These are phyloP conservation scores for Pelargonium citronellum DNA, from an alignment of 441 rosid species.

Conservation along the genomic window DNA sequence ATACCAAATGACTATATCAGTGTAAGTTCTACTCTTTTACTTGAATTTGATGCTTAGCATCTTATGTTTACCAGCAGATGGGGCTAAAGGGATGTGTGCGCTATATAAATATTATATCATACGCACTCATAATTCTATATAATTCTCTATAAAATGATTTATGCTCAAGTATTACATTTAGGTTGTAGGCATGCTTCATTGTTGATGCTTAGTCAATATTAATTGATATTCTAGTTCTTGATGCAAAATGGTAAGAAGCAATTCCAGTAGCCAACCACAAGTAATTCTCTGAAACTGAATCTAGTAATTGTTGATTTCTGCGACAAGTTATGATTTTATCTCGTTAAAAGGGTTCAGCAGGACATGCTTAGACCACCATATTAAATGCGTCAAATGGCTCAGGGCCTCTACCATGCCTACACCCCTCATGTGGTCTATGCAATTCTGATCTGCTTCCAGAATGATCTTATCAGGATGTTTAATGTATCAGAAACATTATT, in stretches of 20 bases:
- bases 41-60: neutral
- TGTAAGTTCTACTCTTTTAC: constrained; percentile 32
- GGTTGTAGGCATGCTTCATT: too few species aligned
- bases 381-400: neutral
- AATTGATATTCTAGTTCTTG: too few species aligned
- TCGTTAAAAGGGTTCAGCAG: neutral
- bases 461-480: too few species aligned
- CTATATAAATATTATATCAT: too few species aligned
- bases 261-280: neutral
- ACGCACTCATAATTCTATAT: too few species aligned
- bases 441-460: too few species aligned
- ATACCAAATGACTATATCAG: constrained; percentile 63
- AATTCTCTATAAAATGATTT: too few species aligned
- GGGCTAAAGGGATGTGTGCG: neutral
- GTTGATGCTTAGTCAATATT: too few species aligned
- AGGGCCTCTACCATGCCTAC: too few species aligned
- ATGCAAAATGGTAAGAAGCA: neutral
- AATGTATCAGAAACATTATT: too few species aligned
- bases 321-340: neutral
- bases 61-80: neutral
- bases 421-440: too few species aligned
- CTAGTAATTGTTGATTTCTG: neutral
- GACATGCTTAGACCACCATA: neutral
- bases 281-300: neutral
- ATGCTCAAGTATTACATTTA: too few species aligned